phyloP scores from a whole-genome alignment of 1,284 basidiomycete species.

The Retiboletus flavoniger region DNA sequence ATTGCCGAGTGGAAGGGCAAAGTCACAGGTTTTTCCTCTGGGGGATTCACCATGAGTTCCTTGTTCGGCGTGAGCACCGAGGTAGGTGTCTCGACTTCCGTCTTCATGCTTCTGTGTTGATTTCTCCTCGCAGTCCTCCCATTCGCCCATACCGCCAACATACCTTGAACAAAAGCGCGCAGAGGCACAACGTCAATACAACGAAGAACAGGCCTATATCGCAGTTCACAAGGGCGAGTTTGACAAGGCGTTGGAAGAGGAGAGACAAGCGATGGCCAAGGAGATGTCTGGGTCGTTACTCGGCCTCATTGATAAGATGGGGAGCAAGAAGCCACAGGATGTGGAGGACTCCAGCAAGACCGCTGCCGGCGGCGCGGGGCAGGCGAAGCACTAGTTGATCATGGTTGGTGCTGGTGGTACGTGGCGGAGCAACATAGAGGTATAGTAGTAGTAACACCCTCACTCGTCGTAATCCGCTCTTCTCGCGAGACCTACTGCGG shows the following conservation, averaged over 20 bases:
- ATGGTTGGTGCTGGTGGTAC: neutral
- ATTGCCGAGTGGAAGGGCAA: constrained; percentile 78
- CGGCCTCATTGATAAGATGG: constrained; percentile 38
- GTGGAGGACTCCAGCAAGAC: constrained; percentile 1
- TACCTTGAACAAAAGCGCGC: constrained; percentile 90
- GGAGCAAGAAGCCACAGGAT: constrained; percentile 41
- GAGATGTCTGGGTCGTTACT: constrained; percentile 53
- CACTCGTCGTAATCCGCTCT: constrained; percentile 10
- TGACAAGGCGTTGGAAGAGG: constrained; percentile 76
- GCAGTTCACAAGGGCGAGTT: constrained; percentile 79
- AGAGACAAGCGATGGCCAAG: constrained; percentile 74
- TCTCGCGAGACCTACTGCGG: too few species aligned
- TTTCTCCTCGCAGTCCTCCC: constrained; percentile 20
- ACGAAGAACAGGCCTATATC: constrained; percentile 88
- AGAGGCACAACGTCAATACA: constrained; percentile 82
- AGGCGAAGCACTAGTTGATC: constrained; percentile 10
- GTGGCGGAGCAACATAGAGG: constrained; percentile 8
- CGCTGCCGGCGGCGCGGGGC: constrained; percentile 7
- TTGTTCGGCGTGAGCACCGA: constrained; percentile 31
- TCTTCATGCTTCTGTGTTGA: constrained; percentile 2
- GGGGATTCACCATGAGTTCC: constrained; percentile 54
- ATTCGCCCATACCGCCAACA: constrained; percentile 62
- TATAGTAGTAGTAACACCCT: constrained; percentile 9
- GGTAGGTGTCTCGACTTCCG: constrained; percentile 5
- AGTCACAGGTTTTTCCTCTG: constrained; percentile 46